Base-by-base conservation (phyloP, 805 yeast genomes). In the Cyberlindnera petersonii region DNA sequence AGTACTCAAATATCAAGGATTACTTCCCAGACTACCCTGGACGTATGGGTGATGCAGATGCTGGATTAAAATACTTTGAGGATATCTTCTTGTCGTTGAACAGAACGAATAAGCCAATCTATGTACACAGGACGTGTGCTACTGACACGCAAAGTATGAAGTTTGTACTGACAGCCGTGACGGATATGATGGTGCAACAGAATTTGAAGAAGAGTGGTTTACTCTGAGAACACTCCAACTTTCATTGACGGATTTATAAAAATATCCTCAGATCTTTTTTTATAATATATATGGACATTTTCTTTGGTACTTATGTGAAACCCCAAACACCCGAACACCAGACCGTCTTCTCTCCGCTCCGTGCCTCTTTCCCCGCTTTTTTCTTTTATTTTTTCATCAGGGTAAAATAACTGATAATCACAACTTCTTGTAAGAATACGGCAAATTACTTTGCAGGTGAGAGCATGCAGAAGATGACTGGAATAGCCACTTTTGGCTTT, bases 121-220 rank as follows among this genome's bases (percentile, higher is more conserved):
- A 93, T 58, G 83, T 86, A 17, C 96, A 88, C 64, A 68, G 88
- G 48, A 93, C 98, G 1, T 88, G 97, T 64, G 98, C 98, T 0
- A 93, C 98, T 0, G 98, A 93, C 59, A 77, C 94, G 0, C 70
- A 76, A 39, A 76, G 88, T 21, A 93, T 93, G 96, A 74, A 76
- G 55, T 91, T 89, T 55, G 96, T 93, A 14, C 69, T 93, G 40
- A 76, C 85, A 4, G 96, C 98, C 0, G 96, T 88, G 8, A 87
- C 97, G 1, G 98, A 93, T 64, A 72, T 87, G 76, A 76, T 93
- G 33, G 75, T 91, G 22, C 91, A 85, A 57, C 84, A 84, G 53
- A 89, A 85, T 56, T 63, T 91, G 59, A 77, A 80, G 60, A 76
- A 74, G 54, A 80, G 87, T 56, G 96, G 96, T 5, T 65, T 87